phyloP scores from a whole-genome alignment of 495 filamentous ascomycete genomes.

The Apiosordaria backusii region DNA sequence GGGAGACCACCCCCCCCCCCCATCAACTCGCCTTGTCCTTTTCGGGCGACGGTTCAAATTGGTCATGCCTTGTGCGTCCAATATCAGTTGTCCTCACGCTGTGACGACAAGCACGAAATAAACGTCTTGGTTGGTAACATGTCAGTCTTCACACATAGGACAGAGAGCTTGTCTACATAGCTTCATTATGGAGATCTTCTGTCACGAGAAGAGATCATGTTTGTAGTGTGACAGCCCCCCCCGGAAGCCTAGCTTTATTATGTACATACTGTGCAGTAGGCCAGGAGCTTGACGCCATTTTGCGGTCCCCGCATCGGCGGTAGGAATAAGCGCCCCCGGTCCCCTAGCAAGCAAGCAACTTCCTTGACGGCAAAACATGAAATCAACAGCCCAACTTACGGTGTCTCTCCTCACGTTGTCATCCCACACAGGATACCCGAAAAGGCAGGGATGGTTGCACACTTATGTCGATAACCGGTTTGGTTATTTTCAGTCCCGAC shows the following conservation, averaged over 20 bases:
- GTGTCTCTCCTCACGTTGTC: not conserved
- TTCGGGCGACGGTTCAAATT: slow-evolving; percentile 12
- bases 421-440: not conserved
- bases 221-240: not conserved
- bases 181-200: not conserved
- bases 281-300: slow-evolving; percentile 9
- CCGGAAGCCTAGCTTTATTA: not conserved
- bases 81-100: slow-evolving; percentile 8
- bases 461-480: slow-evolving; percentile 4
- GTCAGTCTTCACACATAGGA: not conserved
- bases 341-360: slow-evolving; percentile 10
- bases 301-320: slow-evolving; percentile 3
- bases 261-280: too few relatives aligned
- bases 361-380: slow-evolving; percentile 6
- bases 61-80: slow-evolving; percentile 12
- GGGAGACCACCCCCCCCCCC: slow-evolving; percentile 13
- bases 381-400: not conserved
- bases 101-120: slow-evolving; percentile 5
- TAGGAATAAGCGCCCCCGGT: slow-evolving; percentile 2
- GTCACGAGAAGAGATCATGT: not conserved
- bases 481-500: not conserved
- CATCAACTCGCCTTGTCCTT: slow-evolving; percentile 15
- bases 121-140: not conserved
- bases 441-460: not conserved
- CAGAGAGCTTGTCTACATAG: too few relatives aligned